Base-by-base conservation (phyloP, 1,139 yeast genomes). In the Lodderomyces pseudojiufengensis region DNA sequence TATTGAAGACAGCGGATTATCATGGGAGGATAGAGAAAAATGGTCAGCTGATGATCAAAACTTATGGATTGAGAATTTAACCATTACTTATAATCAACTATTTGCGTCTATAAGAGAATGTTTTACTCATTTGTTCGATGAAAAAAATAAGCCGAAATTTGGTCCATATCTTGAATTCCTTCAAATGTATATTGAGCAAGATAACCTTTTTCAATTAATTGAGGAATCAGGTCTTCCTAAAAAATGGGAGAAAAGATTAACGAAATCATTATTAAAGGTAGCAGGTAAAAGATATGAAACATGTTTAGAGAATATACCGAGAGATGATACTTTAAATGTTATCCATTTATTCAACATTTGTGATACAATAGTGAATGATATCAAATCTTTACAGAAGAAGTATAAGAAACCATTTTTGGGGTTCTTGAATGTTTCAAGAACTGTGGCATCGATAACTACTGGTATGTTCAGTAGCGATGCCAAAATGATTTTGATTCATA, bases 391-490 rank as follows among this genome's bases (percentile, higher is more conserved):
- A 27, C 86, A 81, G 44, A 80, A 77, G 45, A 57, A 78, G 41
- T 84, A 80, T 52, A 77, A 76, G 33, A 65, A 61, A 31, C 84
- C 88, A 0, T 57, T 85, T 14, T 58, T 84, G 30, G 88, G 80
- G 12, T 66, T 66, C 37, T 58, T 84, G 8, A 59, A 72, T 32
- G 75, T 84, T 26, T 62, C 86, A 4, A 61, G 65, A 35, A 69
- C 78, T 0, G 73, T 77, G 10, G 83, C 81, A 0, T 67, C 73
- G 1, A 69, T 78, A 5, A 70, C 80, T 13, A 70, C 83, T 8
- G 70, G 74, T 3, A 72, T 82, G 55, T 78, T 83, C 51, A 76
- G 80, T 0, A 73, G 76, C 3, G 95, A 85, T 52, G 70, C 84
- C 1, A 66, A 71, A 40, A 73, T 77, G 26, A 80, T 85, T 59